Evolutionary conservation across 1,284 basidiomycete genomes (phyloP).

Genomic region (Macrocybe sp.): DNA sequence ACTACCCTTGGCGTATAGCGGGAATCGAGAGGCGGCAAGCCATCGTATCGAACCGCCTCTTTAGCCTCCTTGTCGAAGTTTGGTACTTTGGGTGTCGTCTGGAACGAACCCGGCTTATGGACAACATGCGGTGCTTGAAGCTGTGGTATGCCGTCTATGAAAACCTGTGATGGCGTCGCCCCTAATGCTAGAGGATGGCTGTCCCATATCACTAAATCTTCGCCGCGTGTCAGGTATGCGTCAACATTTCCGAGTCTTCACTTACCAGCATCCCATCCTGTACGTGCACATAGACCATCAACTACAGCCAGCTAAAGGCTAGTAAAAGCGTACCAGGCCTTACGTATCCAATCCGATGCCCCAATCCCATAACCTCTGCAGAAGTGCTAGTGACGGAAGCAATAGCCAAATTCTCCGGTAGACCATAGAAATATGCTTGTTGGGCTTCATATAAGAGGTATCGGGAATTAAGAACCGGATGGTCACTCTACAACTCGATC

Average conservation of each 20-base stretch:
- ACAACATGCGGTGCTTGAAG: slow-evolving; percentile 35
- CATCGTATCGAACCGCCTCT: slow-evolving; percentile 52
- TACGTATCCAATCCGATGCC: slow-evolving; percentile 42
- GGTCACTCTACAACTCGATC: slow-evolving; percentile 50
- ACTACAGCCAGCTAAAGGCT: not conserved
- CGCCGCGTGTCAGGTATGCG: not conserved
- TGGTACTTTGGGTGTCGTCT: slow-evolving; percentile 51
- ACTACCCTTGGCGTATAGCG: slow-evolving; percentile 9
- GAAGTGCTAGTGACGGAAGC: slow-evolving; percentile 61
- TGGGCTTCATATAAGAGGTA: slow-evolving; percentile 85
- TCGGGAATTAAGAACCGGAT: slow-evolving; percentile 71
- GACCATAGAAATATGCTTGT: slow-evolving; percentile 78
- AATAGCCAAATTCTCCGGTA: slow-evolving; percentile 59
- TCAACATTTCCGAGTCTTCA: slow-evolving; percentile 34
- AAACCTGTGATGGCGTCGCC: slow-evolving; percentile 66
- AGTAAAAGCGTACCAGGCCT: slow-evolving; percentile 26
- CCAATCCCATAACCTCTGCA: slow-evolving; percentile 40
- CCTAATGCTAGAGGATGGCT: slow-evolving; percentile 77
- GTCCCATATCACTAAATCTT: slow-evolving; percentile 88
- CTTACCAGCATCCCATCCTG: slow-evolving; percentile 41
- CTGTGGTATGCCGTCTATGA: slow-evolving; percentile 66
- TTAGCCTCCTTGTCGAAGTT: slow-evolving; percentile 57
- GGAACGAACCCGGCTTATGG: slow-evolving; percentile 43
- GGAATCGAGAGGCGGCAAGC: slow-evolving; percentile 56
- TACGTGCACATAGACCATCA: not conserved